Evolutionary conservation across 495 filamentous ascomycete species (phyloP).

Genomic region (Xylaria intraflava): DNA sequence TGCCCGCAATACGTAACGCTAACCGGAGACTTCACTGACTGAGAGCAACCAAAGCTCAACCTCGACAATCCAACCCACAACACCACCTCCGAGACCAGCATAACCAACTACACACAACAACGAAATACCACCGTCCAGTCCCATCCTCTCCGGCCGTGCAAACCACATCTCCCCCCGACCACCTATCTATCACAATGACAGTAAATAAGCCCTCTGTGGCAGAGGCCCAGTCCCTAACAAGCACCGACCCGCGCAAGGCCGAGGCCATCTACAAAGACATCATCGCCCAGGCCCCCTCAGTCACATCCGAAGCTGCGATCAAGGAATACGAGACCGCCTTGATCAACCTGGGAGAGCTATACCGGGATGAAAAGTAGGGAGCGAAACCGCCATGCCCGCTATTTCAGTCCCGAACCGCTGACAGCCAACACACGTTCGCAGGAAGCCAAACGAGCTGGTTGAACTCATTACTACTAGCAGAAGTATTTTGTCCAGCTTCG

Average conservation of each 20-base stretch:
- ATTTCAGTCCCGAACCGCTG: conserved; percentile 4
- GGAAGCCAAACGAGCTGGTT: conserved; percentile 79
- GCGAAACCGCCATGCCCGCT: neutral
- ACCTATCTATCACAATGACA: conserved; percentile 20
- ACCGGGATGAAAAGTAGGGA: conserved; percentile 73
- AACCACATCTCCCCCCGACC: neutral
- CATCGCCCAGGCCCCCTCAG: conserved; percentile 73
- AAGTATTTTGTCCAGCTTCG: conserved; percentile 86
- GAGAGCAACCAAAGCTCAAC: conserved; percentile 5
- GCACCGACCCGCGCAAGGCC: conserved; percentile 71
- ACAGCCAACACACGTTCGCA: conserved; percentile 16
- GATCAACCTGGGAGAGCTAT: conserved; percentile 82
- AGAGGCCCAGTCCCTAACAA: conserved; percentile 78
- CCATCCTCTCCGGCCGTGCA: neutral
- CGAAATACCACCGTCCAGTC: neutral
- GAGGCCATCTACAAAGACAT: conserved; percentile 81
- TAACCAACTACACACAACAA: neutral
- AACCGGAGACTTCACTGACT: conserved; percentile 9
- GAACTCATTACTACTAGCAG: conserved; percentile 86
- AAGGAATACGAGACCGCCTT: conserved; percentile 81
- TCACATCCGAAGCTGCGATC: conserved; percentile 71
- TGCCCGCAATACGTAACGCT: conserved; percentile 12
- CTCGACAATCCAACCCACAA: neutral
- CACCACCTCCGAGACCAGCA: neutral
- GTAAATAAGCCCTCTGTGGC: conserved; percentile 33